phyloP scores from a whole-genome alignment of 495 filamentous ascomycete species.

The Trypethelium eluteriae region DNA sequence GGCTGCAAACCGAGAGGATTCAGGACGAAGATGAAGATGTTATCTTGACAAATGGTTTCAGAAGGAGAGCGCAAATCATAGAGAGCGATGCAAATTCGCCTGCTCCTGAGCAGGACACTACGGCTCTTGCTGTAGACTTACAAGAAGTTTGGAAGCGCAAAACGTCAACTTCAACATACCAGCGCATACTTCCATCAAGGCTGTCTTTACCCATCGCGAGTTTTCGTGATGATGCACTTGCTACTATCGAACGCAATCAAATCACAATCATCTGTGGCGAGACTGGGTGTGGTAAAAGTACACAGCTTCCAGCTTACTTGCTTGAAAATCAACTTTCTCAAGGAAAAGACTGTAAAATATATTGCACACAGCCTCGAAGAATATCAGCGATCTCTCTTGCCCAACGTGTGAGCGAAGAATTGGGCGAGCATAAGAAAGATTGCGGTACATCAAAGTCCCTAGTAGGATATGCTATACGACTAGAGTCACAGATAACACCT shows the following conservation, averaged over 20 bases:
- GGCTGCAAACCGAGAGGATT: conserved; percentile 46
- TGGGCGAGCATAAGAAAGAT: conserved; percentile 75
- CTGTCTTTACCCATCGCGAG: conserved; percentile 81
- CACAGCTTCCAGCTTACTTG: conserved; percentile 86
- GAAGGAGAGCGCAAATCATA: conserved; percentile 50
- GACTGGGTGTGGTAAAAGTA: conserved; percentile 95
- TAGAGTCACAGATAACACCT: conserved; percentile 76
- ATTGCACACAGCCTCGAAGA: conserved; percentile 89
- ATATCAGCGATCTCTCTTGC: conserved; percentile 95
- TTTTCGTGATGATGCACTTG: conserved; percentile 67
- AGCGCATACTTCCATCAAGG: conserved; percentile 53
- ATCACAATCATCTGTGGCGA: conserved; percentile 89
- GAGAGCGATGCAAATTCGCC: conserved; percentile 21
- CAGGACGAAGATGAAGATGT: conserved; percentile 62
- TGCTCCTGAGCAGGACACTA: conserved; percentile 20
- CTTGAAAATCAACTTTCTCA: conserved; percentile 77
- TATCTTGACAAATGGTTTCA: conserved; percentile 60
- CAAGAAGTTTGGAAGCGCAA: conserved; percentile 66
- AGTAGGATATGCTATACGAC: conserved; percentile 85
- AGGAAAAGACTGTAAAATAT: conserved; percentile 79
- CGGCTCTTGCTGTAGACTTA: conserved; percentile 37
- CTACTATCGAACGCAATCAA: conserved; percentile 64
- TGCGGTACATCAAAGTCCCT: conserved; percentile 75
- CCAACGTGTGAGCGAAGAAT: conserved; percentile 82
- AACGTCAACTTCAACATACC: conserved; percentile 50